Evolutionary conservation across 495 filamentous ascomycete species (phyloP).

Genomic region (Bathelium albidoporum): DNA sequence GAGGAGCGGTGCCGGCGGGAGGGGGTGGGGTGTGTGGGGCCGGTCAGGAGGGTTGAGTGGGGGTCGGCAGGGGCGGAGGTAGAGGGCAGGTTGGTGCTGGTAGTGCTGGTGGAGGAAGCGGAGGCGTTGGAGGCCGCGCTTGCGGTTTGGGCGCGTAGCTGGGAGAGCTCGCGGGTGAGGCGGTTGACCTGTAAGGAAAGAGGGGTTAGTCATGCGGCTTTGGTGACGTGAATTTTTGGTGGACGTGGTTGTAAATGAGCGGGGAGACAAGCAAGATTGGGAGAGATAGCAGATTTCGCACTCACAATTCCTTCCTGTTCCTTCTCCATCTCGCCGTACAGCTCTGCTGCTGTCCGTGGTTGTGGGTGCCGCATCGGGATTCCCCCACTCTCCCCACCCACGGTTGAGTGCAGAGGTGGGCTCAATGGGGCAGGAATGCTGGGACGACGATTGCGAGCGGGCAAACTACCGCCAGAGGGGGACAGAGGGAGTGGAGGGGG

Average conservation of each 20-base stretch:
- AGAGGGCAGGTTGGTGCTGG: slow-evolving; percentile 22
- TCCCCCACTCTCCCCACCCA: slow-evolving; percentile 13
- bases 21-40: slow-evolving; percentile 44
- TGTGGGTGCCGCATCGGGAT: slow-evolving; percentile 71
- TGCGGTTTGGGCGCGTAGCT: slow-evolving; percentile 67
- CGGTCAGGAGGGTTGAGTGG: slow-evolving; percentile 40
- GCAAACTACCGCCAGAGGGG: neutral
- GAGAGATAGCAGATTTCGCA: slow-evolving; percentile 1
- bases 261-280: neutral
- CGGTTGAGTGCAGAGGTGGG: neutral
- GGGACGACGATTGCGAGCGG: neutral
- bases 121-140: slow-evolving; percentile 62
- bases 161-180: slow-evolving; percentile 71
- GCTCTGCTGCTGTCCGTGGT: slow-evolving; percentile 73
- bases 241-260: neutral
- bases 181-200: slow-evolving; percentile 64
- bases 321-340: slow-evolving; percentile 79
- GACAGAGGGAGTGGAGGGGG: neutral
- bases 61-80: slow-evolving; percentile 22
- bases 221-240: neutral
- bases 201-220: neutral
- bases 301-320: slow-evolving; percentile 89
- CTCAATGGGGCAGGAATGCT: neutral
- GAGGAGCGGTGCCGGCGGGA: slow-evolving; percentile 57
- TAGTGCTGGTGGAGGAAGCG: slow-evolving; percentile 54